Evolutionary conservation across 805 yeast genomes (phyloP).

Genomic region (Komagataella mondaviorum): DNA sequence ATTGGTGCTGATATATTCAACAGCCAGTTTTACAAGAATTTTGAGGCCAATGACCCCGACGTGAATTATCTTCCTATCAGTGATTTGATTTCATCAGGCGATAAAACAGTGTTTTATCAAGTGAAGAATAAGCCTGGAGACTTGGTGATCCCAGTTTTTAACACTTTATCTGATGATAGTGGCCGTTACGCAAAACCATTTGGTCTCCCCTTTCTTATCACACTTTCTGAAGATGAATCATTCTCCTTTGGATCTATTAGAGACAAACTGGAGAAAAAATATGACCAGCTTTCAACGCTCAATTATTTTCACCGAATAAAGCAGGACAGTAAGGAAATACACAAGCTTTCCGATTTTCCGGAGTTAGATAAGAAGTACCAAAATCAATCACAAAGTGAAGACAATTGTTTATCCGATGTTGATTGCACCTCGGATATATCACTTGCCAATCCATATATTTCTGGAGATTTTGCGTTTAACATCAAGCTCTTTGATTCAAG

Average conservation of each 20-base stretch:
- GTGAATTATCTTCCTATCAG: slow-evolving; percentile 52
- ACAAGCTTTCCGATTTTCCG: slow-evolving; percentile 13
- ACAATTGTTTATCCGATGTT: slow-evolving; percentile 8
- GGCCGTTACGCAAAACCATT: slow-evolving; percentile 33
- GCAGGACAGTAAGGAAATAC: slow-evolving; percentile 6
- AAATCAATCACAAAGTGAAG: not conserved
- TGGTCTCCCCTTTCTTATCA: slow-evolving; percentile 68
- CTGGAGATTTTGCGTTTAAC: slow-evolving; percentile 34
- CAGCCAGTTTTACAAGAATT: slow-evolving; percentile 54
- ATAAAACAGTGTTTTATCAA: slow-evolving; percentile 51
- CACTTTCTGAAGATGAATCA: slow-evolving; percentile 37
- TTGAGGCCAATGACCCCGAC: slow-evolving; percentile 39
- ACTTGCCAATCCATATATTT: slow-evolving; percentile 35
- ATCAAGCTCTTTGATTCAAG: slow-evolving; percentile 25
- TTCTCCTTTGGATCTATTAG: slow-evolving; percentile 45
- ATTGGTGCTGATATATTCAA: slow-evolving; percentile 52
- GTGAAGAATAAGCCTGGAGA: slow-evolving; percentile 28
- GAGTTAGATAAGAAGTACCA: slow-evolving; percentile 6
- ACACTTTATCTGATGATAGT: slow-evolving; percentile 23
- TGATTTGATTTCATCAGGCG: slow-evolving; percentile 51
- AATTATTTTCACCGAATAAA: slow-evolving; percentile 17
- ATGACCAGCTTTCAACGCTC: slow-evolving; percentile 33
- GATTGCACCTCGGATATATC: slow-evolving; percentile 35
- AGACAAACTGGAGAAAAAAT: slow-evolving; percentile 36
- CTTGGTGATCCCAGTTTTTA: slow-evolving; percentile 49